Base-by-base conservation (phyloP, 2,329 filamentous ascomycete genomes). In the Talaromyces albobiverticillius region DNA sequence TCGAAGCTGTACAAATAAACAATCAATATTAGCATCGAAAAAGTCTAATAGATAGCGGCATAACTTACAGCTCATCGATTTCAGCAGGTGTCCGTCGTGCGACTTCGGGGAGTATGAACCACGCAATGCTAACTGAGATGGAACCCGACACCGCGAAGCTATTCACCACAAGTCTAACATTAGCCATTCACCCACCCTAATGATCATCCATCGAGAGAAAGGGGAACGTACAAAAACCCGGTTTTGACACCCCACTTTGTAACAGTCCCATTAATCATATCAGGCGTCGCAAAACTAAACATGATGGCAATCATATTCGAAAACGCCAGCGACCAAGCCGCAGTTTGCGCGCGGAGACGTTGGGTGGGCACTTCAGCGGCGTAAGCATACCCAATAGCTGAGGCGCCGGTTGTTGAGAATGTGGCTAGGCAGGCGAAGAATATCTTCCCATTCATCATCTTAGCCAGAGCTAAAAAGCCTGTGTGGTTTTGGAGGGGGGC, bases 101-200 rank as follows among this genome's bases (percentile, higher is more conserved):
- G 59, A 80, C 80, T 60, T 83, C 81, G 0, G 81, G 81, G 0
- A 83, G 67, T 22, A 71, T 71, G 14, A 76, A 71, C 67, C 71
- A 83, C 0, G 75, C 72, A 3, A 77, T 47, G 5, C 71, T 42
- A 0, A 62, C 58, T 0, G 63, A 64, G 2, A 71, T 16, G 0
- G 67, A 22, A 41, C 67, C 70, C 5, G 67, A 62, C 1, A 57
- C 71, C 0, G 67, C 64, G 55, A 73, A 75, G 36, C 72, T 71
- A 49, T 66, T 67, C 1, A 20, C 11, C 11, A 6, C 7, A 3
- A 29, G 42, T 20, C 11, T 29, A 18, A 34, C 18, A 13, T 7
- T 20, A 29, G 22, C 9, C 13, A 9, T 22, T 7, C 18, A 40
- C 9, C 20, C 11, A 5, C 8, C 11, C 18, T 11, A 8, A 8